Evolutionary conservation across 805 yeast species (phyloP).

Genomic region (Saccharomycopsis sp.): DNA sequence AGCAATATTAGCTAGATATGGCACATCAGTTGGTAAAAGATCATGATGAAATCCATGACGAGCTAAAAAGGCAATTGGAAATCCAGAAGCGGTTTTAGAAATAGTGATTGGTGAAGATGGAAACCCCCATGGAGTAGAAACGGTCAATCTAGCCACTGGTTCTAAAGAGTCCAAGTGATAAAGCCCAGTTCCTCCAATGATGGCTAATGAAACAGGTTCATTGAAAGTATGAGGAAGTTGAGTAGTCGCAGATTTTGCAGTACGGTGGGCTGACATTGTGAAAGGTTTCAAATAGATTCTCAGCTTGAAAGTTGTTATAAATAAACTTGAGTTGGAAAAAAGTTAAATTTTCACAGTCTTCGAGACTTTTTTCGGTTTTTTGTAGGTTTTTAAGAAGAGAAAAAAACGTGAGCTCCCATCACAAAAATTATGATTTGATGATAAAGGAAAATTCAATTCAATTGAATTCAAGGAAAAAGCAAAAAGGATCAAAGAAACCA

Average conservation of each 20-base stretch:
- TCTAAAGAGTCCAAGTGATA: slow-evolving; percentile 73
- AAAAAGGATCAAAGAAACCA: too few species aligned
- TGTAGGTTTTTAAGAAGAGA: too few species aligned
- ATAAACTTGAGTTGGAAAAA: too few species aligned
- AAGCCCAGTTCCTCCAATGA: slow-evolving; percentile 98
- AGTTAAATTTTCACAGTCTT: too few species aligned
- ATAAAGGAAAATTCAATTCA: too few species aligned
- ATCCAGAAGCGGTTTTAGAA: slow-evolving; percentile 63
- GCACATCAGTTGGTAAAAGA: slow-evolving; percentile 84
- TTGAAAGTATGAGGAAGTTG: slow-evolving; percentile 41
- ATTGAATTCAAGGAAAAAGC: too few species aligned
- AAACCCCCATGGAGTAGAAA: slow-evolving; percentile 94
- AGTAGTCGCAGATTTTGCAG: slow-evolving; percentile 1
- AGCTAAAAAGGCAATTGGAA: slow-evolving; percentile 87
- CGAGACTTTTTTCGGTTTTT: too few species aligned
- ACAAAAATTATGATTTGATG: too few species aligned
- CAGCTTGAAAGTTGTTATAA: too few species aligned
- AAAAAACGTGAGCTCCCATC: too few species aligned
- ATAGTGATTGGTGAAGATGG: slow-evolving; percentile 93
- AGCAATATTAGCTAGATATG: slow-evolving; percentile 89
- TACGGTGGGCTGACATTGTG: slow-evolving; percentile 4
- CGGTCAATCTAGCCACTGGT: slow-evolving; percentile 74
- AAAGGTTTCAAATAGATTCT: too few species aligned
- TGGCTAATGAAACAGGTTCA: slow-evolving; percentile 70
- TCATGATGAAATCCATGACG: slow-evolving; percentile 92